These are phyloP conservation scores for Trichoderma atroviride DNA, from an alignment of 2,329 filamentous ascomycete species.

Conservation along the genomic window DNA sequence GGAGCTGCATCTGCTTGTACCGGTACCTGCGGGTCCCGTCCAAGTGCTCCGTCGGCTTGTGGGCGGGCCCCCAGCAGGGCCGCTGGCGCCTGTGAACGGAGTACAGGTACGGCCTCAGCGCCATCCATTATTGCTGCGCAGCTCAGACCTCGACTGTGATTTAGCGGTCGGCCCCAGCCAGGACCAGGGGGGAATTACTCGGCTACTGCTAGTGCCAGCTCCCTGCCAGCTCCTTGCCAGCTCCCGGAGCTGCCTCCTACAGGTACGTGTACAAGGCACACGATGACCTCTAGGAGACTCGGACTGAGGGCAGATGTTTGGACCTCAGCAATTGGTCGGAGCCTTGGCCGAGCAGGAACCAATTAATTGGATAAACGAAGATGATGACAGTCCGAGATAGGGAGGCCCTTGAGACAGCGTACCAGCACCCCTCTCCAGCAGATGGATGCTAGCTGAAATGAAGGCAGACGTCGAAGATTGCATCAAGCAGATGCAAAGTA, in stretches of 20 bases:
- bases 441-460: background rate
- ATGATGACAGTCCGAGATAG: background rate
- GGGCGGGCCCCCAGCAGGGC: background rate
- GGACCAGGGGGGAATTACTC: slow-evolving; percentile 1
- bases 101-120: background rate
- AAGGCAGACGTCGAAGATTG: background rate
- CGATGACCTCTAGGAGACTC: background rate
- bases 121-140: background rate
- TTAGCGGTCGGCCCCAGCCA: background rate
- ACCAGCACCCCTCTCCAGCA: background rate
- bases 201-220: slow-evolving; percentile 22
- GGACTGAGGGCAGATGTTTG: background rate
- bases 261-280: background rate
- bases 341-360: background rate
- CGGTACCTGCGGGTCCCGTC: background rate
- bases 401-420: background rate
- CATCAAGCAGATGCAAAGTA: background rate
- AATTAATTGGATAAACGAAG: background rate
- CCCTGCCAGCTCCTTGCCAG: slow-evolving; percentile 16
- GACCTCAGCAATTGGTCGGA: background rate
- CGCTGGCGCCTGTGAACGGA: background rate
- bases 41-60: background rate
- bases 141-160: background rate
- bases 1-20: background rate
- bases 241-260: slow-evolving; percentile 17